Conservation (phyloP, 2,329 filamentous ascomycete species). For the Aschersonia sp. region DNA sequence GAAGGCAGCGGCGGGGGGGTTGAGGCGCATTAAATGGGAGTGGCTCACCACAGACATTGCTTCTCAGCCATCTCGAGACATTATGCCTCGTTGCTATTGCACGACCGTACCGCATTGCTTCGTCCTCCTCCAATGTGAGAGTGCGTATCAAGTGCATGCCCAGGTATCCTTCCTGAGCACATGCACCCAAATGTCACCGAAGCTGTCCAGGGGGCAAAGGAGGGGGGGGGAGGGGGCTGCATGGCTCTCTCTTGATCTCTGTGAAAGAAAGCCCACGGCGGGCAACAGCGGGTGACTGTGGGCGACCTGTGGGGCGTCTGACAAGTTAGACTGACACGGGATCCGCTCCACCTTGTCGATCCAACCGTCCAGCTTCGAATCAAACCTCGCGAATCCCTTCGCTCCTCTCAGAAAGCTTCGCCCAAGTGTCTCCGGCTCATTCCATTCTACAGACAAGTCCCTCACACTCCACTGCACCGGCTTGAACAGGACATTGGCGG, state of each 20-base stretch:
- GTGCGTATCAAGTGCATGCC: neutral
- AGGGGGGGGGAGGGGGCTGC: neutral
- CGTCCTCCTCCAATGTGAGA: neutral
- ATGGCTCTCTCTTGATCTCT: neutral
- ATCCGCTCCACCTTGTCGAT: constrained; percentile 1
- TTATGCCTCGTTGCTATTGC: neutral
- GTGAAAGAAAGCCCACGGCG: neutral
- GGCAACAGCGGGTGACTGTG: neutral
- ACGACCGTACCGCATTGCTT: neutral
- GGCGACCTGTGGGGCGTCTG: neutral
- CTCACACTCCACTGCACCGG: too few relatives aligned
- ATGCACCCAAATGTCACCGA: neutral
- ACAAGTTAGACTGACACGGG: neutral
- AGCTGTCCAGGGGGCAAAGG: neutral
- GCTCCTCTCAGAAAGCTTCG: neutral
- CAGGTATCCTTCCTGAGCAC: neutral
- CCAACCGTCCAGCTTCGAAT: neutral
- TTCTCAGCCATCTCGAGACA: neutral
- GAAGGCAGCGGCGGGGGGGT: neutral
- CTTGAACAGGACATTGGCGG: too few relatives aligned
- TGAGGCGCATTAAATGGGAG: too few relatives aligned
- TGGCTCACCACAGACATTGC: neutral
- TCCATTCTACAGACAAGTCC: too few relatives aligned
- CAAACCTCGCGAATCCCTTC: neutral
- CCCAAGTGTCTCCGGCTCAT: neutral